Evolutionary conservation across 1,139 yeast species (phyloP).

Genomic region (Candida dubliniensis): DNA sequence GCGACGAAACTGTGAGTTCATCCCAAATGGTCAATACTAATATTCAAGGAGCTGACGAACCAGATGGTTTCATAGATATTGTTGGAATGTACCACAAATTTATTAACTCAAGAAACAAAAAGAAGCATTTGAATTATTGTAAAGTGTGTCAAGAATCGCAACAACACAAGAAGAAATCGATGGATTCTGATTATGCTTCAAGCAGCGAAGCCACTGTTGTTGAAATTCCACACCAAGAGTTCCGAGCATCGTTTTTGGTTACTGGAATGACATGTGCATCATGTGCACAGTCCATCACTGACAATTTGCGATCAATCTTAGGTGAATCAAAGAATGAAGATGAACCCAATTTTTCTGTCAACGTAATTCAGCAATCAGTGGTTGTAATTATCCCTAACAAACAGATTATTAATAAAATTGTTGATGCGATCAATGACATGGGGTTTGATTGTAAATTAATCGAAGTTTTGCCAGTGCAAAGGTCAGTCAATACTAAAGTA

Average conservation of each 20-base stretch:
- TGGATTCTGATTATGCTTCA: conserved; percentile 5
- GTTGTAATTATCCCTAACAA: conserved; percentile 52
- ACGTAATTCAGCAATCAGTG: conserved; percentile 43
- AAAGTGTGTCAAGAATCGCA: conserved; percentile 27
- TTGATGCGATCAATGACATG: conserved; percentile 46
- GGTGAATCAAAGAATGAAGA: conserved; percentile 15
- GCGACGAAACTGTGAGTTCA: conserved; percentile 17
- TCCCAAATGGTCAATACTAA: conserved; percentile 11
- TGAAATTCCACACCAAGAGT: conserved; percentile 29
- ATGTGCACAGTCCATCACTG: conserved; percentile 51
- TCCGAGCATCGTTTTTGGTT: conserved; percentile 53
- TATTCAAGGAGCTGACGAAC: conserved; percentile 5
- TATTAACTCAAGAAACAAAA: conserved; percentile 12
- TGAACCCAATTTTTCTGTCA: conserved; percentile 39
- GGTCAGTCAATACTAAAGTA: conserved; percentile 48
- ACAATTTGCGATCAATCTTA: conserved; percentile 34
- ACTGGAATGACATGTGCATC: conserved; percentile 70
- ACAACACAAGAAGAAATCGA: conserved; percentile 11
- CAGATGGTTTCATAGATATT: conserved; percentile 19
- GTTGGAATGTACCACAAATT: conserved; percentile 14
- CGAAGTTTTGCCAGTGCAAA: conserved; percentile 59
- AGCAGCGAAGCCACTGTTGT: conserved; percentile 30
- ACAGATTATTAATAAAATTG: conserved; percentile 50
- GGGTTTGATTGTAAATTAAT: conserved; percentile 61
- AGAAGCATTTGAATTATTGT: conserved; percentile 33